phyloP scores from a whole-genome alignment of 2,329 filamentous ascomycete genomes.

The Xylaria sp. region DNA sequence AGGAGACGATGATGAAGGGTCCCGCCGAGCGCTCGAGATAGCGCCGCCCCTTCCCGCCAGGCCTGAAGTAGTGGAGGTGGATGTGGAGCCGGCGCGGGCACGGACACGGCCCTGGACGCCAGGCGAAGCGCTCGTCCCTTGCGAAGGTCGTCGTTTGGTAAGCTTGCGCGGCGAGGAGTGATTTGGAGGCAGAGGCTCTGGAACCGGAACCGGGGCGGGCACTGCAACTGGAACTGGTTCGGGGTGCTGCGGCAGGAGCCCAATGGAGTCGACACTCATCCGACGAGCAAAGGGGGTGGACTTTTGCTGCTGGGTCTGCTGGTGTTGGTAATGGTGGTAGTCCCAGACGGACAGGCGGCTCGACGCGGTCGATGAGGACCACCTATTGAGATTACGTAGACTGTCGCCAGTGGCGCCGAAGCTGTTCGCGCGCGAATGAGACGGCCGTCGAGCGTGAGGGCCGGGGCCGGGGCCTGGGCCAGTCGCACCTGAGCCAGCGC shows the following conservation, averaged over 20 bases:
- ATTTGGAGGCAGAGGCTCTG: slow-evolving; percentile 25
- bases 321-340: slow-evolving; percentile 39
- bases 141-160: slow-evolving; percentile 46
- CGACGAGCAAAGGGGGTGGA: slow-evolving; percentile 54
- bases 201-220: slow-evolving; percentile 2
- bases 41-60: slow-evolving; percentile 22
- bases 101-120: slow-evolving; percentile 32
- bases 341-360: slow-evolving; percentile 56
- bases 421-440: slow-evolving; percentile 45
- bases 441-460: slow-evolving; percentile 31
- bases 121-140: slow-evolving; percentile 45
- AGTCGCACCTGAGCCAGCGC: slow-evolving; percentile 6
- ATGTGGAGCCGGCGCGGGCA: slow-evolving; percentile 12
- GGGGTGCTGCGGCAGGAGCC: slow-evolving; percentile 44
- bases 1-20: slow-evolving; percentile 48
- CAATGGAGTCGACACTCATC: slow-evolving; percentile 58
- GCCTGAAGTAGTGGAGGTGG: slow-evolving; percentile 9
- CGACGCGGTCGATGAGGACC: slow-evolving; percentile 64
- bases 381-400: slow-evolving; percentile 62
- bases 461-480: slow-evolving; percentile 24
- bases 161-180: slow-evolving; percentile 46
- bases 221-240: slow-evolving; percentile 16
- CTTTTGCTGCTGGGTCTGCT: slow-evolving; percentile 46
- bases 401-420: slow-evolving; percentile 54
- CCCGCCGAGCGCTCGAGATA: not conserved